Conservation (phyloP, 345 rosid genomes). For the Hevea brasiliensis region DNA sequence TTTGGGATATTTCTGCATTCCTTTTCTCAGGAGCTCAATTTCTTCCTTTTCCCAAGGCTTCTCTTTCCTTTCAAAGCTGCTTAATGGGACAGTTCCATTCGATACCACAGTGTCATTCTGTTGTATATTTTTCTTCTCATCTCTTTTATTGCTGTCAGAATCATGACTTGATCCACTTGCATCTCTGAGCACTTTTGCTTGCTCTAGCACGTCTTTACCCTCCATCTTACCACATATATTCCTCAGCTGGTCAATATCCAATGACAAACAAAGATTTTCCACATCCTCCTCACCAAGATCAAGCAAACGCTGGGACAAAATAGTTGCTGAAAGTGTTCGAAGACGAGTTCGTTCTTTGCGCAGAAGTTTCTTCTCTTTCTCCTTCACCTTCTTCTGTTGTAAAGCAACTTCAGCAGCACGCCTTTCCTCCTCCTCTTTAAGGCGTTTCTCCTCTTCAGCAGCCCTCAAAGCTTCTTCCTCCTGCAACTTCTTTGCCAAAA, state of each 20-base stretch:
- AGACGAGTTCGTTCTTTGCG: constrained; percentile 87
- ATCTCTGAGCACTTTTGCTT: constrained; percentile 61
- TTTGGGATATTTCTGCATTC: constrained; percentile 81
- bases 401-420: constrained; percentile 79
- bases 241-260: constrained; percentile 64
- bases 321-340: constrained; percentile 68
- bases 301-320: constrained; percentile 54
- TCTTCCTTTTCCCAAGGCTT: constrained; percentile 90
- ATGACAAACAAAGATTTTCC: constrained; percentile 77
- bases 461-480: constrained; percentile 82
- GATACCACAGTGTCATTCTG: constrained; percentile 53
- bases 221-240: constrained; percentile 74
- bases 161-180: constrained; percentile 41
- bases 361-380: constrained; percentile 91
- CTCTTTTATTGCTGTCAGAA: constrained; percentile 42
- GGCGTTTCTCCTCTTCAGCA: constrained; percentile 77
- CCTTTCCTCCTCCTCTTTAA: constrained; percentile 76
- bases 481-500: constrained; percentile 78
- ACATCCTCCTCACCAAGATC: constrained; percentile 66
- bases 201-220: constrained; percentile 53
- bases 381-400: constrained; percentile 80
- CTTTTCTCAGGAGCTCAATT: constrained; percentile 90
- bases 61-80: constrained; percentile 57
- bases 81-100: constrained; percentile 43
- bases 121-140: constrained; percentile 41